A percentile compares a stretch with the other conserved stretches of the same genome.
These are phyloP conservation scores for Trichocladium uniseriatum DNA, from an alignment of 495 filamentous ascomycete species.

Conservation along the genomic window DNA sequence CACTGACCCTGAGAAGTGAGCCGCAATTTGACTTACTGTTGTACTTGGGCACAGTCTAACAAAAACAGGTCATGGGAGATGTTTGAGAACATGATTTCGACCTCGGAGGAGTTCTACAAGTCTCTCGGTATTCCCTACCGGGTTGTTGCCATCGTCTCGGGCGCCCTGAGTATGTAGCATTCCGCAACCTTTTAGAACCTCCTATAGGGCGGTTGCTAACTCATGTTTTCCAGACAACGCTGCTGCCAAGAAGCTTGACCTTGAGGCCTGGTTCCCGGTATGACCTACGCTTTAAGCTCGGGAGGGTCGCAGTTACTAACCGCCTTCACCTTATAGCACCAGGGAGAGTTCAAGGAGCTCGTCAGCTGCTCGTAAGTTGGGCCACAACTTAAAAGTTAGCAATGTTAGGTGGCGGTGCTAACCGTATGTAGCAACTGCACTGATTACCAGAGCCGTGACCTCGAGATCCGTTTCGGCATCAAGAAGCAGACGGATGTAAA, in stretches of 20 bases:
- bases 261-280: conserved; percentile 94
- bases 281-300: conserved; percentile 29
- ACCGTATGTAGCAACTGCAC: conserved; percentile 57
- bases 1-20: conserved; percentile 74
- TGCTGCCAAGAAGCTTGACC: conserved; percentile 86
- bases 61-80: conserved; percentile 61
- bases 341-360: conserved; percentile 90
- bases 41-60: neutral
- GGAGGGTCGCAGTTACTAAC: neutral
- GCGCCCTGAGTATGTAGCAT: conserved; percentile 53
- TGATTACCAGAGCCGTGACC: conserved; percentile 82
- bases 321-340: conserved; percentile 7
- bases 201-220: neutral
- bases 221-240: conserved; percentile 15
- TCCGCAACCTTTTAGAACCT: neutral
- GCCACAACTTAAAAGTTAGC: neutral
- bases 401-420: neutral
- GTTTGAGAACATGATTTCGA: conserved; percentile 85
- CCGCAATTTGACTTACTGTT: neutral
- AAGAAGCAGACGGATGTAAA: conserved; percentile 44
- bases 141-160: conserved; percentile 86
- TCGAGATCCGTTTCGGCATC: conserved; percentile 55
- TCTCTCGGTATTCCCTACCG: conserved; percentile 82
- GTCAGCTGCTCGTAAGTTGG: conserved; percentile 64
- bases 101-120: conserved; percentile 90